Conservation (phyloP, 768 basidiomycete genomes). For the Neoboletus magnificus region DNA sequence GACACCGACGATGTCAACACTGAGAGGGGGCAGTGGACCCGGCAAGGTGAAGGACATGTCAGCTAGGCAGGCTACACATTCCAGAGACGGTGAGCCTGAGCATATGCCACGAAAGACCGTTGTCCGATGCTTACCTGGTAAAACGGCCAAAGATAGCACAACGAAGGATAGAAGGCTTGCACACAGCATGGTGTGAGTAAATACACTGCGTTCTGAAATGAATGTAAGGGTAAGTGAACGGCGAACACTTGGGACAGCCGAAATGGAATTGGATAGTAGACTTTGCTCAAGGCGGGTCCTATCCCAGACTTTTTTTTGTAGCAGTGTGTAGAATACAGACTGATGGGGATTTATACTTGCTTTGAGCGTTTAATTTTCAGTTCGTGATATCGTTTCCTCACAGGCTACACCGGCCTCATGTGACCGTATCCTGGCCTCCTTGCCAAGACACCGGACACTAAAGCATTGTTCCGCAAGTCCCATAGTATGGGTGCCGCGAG, state of each 20-base stretch:
- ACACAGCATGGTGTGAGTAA: neutral
- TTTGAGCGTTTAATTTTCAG: neutral
- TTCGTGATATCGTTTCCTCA: neutral
- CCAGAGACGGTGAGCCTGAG: neutral
- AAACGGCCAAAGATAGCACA: conserved; percentile 3
- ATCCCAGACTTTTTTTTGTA: neutral
- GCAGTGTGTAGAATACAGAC: neutral
- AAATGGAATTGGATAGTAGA: neutral
- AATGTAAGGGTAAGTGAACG: neutral
- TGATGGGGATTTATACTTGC: neutral
- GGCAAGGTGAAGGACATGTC: conserved; percentile 42
- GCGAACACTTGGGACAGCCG: neutral
- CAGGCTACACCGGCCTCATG: neutral
- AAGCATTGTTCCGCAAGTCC: neutral
- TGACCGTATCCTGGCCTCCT: neutral
- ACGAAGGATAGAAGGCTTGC: neutral
- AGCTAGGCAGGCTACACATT: conserved; percentile 7
- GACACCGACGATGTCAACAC: conserved; percentile 41
- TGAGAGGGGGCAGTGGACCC: conserved; percentile 37
- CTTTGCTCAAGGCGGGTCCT: neutral
- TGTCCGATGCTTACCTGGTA: neutral
- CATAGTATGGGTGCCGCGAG: neutral
- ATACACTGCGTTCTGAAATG: neutral
- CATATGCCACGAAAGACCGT: neutral
- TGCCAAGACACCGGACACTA: neutral